These are phyloP conservation scores for Macadamia tetraphylla DNA, from an alignment of 164 flowering plant genomes.

Conservation along the genomic window DNA sequence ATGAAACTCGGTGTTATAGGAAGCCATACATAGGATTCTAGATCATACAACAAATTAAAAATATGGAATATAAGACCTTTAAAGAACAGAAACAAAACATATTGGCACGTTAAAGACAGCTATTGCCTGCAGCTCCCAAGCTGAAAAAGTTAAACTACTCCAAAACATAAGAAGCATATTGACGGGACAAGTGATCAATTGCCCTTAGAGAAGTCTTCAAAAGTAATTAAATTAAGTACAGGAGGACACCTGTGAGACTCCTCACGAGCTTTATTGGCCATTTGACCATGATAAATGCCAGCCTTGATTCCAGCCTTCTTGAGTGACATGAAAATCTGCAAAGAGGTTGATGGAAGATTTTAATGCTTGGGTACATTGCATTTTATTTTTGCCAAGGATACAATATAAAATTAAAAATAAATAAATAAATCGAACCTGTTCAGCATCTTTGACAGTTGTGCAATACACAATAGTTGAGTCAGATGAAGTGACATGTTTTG, in stretches of 20 bases:
- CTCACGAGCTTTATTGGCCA: conserved; percentile 45
- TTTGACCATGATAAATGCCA: conserved; percentile 64
- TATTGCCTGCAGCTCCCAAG: too few species aligned
- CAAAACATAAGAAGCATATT: neutral
- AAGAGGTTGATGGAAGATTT: neutral
- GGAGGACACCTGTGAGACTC: conserved; percentile 47
- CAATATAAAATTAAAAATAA: neutral
- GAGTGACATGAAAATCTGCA: conserved; percentile 40
- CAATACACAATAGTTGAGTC: conserved; percentile 56
- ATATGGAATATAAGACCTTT: too few species aligned
- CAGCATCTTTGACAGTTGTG: conserved; percentile 55
- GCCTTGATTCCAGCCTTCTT: conserved; percentile 36
- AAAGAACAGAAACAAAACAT: too few species aligned
- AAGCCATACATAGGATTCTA: neutral
- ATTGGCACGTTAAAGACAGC: too few species aligned
- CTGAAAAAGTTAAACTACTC: neutral
- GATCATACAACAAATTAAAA: neutral
- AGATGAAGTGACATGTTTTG: conserved; percentile 28
- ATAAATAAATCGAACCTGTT: conserved; percentile 31
- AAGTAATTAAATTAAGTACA: too few species aligned
- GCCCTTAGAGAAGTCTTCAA: too few species aligned
- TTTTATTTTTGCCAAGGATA: neutral
- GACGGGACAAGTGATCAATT: too few species aligned
- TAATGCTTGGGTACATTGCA: neutral
- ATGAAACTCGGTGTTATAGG: neutral